These are phyloP conservation scores for Angomonas ambiguus DNA, from an alignment of 208 protist genomes.

Conservation along the genomic window DNA sequence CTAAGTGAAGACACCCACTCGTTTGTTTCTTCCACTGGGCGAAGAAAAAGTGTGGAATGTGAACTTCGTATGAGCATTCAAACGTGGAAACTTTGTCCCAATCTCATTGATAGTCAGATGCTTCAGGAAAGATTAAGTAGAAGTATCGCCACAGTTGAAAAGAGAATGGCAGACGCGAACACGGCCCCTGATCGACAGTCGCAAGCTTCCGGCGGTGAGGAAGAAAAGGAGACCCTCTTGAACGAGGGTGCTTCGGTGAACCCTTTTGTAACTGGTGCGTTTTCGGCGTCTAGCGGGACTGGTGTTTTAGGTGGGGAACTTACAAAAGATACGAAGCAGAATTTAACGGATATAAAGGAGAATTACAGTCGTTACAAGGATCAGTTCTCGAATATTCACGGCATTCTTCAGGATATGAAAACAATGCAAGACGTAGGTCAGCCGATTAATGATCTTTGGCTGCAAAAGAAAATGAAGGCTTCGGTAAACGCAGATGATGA, in stretches of 20 bases:
- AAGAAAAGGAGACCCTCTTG: too few species aligned
- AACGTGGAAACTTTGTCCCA: constrained; percentile 66
- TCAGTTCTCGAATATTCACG: constrained; percentile 72
- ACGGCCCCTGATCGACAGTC: constrained; percentile 13
- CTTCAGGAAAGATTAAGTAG: constrained; percentile 69
- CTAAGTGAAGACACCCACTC: constrained; percentile 37
- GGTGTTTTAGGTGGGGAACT: constrained; percentile 34
- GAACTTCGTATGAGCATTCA: constrained; percentile 83
- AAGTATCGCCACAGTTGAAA: constrained; percentile 31
- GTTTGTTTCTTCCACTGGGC: constrained; percentile 30
- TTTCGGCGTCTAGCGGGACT: constrained; percentile 12
- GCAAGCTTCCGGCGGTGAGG: constrained; percentile 17
- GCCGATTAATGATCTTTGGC: constrained; percentile 74
- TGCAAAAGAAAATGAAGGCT: constrained; percentile 61
- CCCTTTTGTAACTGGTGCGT: constrained; percentile 16
- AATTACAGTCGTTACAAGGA: constrained; percentile 70
- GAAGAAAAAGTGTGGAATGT: constrained; percentile 34
- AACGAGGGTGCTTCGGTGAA: not conserved
- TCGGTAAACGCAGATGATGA: constrained; percentile 31
- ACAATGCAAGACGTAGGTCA: constrained; percentile 55
- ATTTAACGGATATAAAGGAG: constrained; percentile 31
- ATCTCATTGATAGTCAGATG: constrained; percentile 59
- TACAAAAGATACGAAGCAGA: constrained; percentile 18
- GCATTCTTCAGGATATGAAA: constrained; percentile 80
- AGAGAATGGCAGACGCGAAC: constrained; percentile 21